Evolutionary conservation across 352 stramenopile genomes (phyloP).

Genomic region (Thalassiosira exigua): DNA sequence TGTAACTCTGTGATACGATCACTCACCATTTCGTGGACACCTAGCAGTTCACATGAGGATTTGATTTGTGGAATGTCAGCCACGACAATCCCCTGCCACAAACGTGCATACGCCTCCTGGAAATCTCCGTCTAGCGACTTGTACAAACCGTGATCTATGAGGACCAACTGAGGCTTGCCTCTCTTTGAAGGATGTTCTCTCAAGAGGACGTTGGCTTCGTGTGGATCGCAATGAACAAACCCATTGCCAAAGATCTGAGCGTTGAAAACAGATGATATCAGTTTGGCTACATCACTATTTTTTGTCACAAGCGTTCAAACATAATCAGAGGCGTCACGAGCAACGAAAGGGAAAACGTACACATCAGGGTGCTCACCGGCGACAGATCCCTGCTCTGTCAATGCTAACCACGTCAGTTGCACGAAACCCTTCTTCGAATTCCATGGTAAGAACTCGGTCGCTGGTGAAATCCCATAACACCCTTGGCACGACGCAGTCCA

Average conservation of each 20-base stretch:
- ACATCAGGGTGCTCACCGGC: constrained; percentile 61
- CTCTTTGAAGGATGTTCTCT: constrained; percentile 60
- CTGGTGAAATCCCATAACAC: constrained; percentile 87
- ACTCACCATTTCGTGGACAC: constrained; percentile 78
- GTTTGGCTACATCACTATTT: constrained; percentile 85
- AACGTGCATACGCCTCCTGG: constrained; percentile 91
- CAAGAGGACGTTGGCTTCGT: constrained; percentile 90
- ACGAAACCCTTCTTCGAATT: constrained; percentile 95
- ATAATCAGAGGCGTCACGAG: too few relatives aligned
- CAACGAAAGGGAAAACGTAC: too few relatives aligned
- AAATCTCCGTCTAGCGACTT: constrained; percentile 92
- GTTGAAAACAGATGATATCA: constrained; percentile 92
- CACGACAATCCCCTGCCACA: constrained; percentile 95
- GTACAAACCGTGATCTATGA: constrained; percentile 98
- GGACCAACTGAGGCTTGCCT: constrained; percentile 91
- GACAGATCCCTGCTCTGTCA: constrained; percentile 85
- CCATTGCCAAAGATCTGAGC: constrained; percentile 94
- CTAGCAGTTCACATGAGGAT: constrained; percentile 75
- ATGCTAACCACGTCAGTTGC: constrained; percentile 91
- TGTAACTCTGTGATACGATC: too few relatives aligned
- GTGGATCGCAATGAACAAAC: constrained; percentile 96
- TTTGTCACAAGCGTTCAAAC: too few relatives aligned
- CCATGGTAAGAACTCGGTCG: constrained; percentile 94
- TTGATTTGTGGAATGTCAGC: constrained; percentile 88
- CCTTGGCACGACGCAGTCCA: constrained; percentile 87